Percentiles rank a stretch among this genome's conserved stretches.
These are phyloP conservation scores for Rhodamnia rubescens DNA, from an alignment of 345 rosid genomes.

Conservation along the genomic window DNA sequence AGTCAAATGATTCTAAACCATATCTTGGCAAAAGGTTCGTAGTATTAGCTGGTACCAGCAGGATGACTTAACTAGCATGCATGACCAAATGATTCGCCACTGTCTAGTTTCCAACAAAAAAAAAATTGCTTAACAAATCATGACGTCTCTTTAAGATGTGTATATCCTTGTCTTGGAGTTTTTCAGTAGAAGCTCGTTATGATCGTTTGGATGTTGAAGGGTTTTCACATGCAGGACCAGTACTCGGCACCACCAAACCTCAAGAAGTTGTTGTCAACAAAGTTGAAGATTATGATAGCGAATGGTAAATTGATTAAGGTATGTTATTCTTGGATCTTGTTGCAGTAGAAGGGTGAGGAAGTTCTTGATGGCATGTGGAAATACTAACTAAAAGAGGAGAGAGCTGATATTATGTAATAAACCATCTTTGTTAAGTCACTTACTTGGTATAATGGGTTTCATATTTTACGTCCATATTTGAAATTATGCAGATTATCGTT, in stretches of 20 bases:
- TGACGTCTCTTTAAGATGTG: not conserved
- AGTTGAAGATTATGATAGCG: conserved; percentile 61
- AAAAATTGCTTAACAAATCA: not conserved
- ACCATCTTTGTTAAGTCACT: not conserved
- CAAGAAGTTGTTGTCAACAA: conserved; percentile 65
- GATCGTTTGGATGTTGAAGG: not conserved
- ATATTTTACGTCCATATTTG: not conserved
- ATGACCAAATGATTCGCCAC: not conserved
- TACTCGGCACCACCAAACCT: conserved; percentile 55
- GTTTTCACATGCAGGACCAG: conserved; percentile 51
- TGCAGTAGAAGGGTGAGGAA: not conserved
- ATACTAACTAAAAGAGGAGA: not conserved
- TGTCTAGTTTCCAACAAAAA: not conserved
- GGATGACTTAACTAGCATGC: not conserved
- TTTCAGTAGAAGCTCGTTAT: not conserved
- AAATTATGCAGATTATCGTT: not conserved
- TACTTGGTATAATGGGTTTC: not conserved
- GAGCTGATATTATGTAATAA: not conserved
- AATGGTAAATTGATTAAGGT: conserved; percentile 86
- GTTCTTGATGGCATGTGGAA: not conserved
- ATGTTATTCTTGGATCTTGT: conserved; percentile 2
- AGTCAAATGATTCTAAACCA: too few species aligned
- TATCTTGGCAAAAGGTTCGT: not conserved
- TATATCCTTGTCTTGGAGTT: not conserved
- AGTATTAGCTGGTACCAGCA: not conserved